A percentile compares a stretch with the other conserved stretches of the same genome.
phyloP scores from a whole-genome alignment of 2,329 filamentous ascomycete species.

The Onygenales sp. region DNA sequence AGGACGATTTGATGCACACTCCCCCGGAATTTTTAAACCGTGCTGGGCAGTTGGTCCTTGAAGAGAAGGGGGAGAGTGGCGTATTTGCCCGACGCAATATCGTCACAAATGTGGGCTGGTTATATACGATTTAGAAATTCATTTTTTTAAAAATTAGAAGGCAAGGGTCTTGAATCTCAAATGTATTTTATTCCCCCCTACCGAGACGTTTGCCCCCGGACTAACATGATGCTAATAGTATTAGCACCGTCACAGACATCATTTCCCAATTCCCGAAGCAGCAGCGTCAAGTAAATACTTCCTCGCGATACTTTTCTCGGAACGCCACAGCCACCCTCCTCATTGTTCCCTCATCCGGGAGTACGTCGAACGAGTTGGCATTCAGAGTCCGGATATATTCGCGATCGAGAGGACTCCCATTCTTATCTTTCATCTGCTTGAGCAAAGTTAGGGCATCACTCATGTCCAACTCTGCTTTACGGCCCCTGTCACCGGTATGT shows the following conservation, averaged over 20 bases:
- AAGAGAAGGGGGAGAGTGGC: conserved; percentile 10
- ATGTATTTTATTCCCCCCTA: no score
- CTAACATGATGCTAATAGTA: background rate
- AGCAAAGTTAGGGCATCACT: conserved; percentile 22
- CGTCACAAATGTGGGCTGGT: conserved; percentile 13
- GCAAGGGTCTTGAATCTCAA: no score
- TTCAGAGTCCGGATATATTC: conserved; percentile 20
- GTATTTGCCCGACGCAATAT: conserved; percentile 13
- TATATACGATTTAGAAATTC: conserved; percentile 14
- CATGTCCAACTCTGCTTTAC: conserved; percentile 20
- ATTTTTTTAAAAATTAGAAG: background rate
- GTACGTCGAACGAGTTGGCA: conserved; percentile 19
- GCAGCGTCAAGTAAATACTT: conserved; percentile 13
- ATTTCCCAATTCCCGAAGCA: background rate
- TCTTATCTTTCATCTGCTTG: conserved; percentile 15
- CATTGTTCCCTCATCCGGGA: conserved; percentile 21
- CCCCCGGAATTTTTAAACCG: conserved; percentile 6
- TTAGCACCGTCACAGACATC: background rate
- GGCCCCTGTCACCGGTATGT: conserved; percentile 13
- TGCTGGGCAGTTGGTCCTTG: conserved; percentile 9
- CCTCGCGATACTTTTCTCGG: conserved; percentile 14
- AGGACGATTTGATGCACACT: conserved; percentile 1
- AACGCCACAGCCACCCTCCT: conserved; percentile 20
- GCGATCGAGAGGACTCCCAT: conserved; percentile 16
- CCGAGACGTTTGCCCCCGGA: no score